phyloP scores from a whole-genome alignment of 148 eudicot species.

The Agrostemma githago region DNA sequence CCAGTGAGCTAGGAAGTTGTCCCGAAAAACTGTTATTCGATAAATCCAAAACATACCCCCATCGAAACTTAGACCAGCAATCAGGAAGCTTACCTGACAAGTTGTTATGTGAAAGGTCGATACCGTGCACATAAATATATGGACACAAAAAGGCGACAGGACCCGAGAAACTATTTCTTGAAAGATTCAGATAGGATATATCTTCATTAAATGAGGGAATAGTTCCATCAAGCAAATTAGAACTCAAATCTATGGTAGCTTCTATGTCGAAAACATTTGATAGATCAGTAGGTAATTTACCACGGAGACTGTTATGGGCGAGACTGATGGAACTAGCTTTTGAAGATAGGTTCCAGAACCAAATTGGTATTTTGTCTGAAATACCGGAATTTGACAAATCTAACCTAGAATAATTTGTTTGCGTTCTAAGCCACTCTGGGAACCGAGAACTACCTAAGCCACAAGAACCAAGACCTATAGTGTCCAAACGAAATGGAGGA shows the following conservation, averaged over 20 bases:
- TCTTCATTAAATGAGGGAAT: constrained; percentile 12
- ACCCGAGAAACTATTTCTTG: constrained; percentile 22
- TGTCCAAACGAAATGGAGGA: constrained; percentile 19
- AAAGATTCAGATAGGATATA: constrained; percentile 11
- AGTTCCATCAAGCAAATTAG: constrained; percentile 16
- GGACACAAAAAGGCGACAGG: constrained; percentile 17
- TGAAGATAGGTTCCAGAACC: constrained; percentile 28
- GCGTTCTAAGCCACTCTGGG: constrained; percentile 22
- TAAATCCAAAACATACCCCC: constrained; percentile 8
- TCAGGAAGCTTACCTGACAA: constrained; percentile 20
- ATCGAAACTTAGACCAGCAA: neutral
- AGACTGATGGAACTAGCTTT: constrained; percentile 11
- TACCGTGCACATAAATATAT: neutral
- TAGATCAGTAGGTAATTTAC: constrained; percentile 13
- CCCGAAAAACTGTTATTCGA: constrained; percentile 22
- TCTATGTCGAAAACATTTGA: neutral
- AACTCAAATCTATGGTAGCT: constrained; percentile 19
- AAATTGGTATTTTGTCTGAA: constrained; percentile 12
- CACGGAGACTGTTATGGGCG: constrained; percentile 16
- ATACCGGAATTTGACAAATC: constrained; percentile 20
- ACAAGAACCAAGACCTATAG: constrained; percentile 23
- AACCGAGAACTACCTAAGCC: constrained; percentile 20
- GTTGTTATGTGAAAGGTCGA: constrained; percentile 27
- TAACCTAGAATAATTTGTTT: constrained; percentile 5
- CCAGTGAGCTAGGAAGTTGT: constrained; percentile 14